Conservation (phyloP, 345 rosid genomes). For the Erucastrum elatum region DNA sequence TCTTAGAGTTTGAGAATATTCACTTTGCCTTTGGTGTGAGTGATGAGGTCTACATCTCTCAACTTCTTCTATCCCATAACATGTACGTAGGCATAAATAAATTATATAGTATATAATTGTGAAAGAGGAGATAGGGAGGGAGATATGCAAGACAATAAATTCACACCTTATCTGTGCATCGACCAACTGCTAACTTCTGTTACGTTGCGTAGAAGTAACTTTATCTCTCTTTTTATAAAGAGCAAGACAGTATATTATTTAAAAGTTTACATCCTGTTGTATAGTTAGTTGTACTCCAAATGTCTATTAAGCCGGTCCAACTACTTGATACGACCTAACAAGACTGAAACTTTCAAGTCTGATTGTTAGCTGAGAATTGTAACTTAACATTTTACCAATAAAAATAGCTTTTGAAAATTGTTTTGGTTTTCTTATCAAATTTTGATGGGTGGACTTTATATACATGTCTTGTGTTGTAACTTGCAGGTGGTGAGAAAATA, state of each 20-base stretch:
- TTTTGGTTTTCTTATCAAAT: slow-evolving; percentile 13
- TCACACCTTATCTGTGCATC: slow-evolving; percentile 36
- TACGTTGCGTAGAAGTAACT: slow-evolving; percentile 29
- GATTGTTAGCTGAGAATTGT: slow-evolving; percentile 18
- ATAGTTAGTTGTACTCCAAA: background rate
- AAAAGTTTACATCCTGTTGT: background rate
- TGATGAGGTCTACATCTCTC: slow-evolving; percentile 56
- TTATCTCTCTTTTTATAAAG: too few species aligned
- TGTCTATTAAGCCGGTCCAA: slow-evolving; percentile 21
- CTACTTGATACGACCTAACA: slow-evolving; percentile 20
- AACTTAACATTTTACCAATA: background rate
- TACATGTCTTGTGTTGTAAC: background rate
- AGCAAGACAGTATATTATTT: background rate
- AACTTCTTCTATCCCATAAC: slow-evolving; percentile 31
- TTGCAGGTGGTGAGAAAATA: too few species aligned
- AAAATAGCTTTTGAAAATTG: slow-evolving; percentile 12
- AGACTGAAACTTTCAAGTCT: slow-evolving; percentile 5
- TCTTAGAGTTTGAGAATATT: slow-evolving; percentile 63
- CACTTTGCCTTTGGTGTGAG: slow-evolving; percentile 80
- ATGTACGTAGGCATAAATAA: background rate
- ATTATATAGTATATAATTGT: background rate
- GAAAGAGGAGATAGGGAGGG: background rate
- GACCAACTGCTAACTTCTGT: slow-evolving; percentile 10
- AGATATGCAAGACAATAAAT: slow-evolving; percentile 15
- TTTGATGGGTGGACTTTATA: background rate